Evolutionary conservation across 2,329 filamentous ascomycete genomes (phyloP), one percentile per base, ranked within the genome.

Genomic region (Fusarium luffae): DNA sequence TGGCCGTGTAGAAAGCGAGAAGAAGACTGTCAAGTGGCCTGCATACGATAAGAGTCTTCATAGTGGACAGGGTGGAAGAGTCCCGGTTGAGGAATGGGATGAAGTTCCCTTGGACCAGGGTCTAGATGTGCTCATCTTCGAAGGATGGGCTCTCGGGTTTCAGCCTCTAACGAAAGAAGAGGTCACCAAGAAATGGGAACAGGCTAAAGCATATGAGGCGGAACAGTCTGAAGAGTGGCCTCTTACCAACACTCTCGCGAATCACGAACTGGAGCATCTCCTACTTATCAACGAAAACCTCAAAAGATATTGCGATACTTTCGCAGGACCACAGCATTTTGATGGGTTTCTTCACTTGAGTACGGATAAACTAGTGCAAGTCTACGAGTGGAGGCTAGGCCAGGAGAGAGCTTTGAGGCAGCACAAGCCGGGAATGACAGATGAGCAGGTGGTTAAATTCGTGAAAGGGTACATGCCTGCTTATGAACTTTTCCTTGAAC

Each of bases 401-500:
- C 71, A 72, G 7, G 74, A 74, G 14, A 62, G 43, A 30, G 74
- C 66, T 7, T 30, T 75, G 12, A 58, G 72, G 16, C 41, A 59
- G 30, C 60, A 66, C 9, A 69, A 71, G 40, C 63, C 73, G 0
- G 71, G 71, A 7, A 75, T 76, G 72, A 62, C 68, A 8, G 72
- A 76, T n/a, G 61, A 73, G 27, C 66, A 70, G 11, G 71, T 74
- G 2, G 46, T 72, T 3, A 52, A 47, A 21, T 74, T 74, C 30
- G 74, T 76, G 10, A 63, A 68, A 50, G 74, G 74, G 4, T 76
- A 75, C 19, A 73, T 76, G 72, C 69, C 71, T 16, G 70, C 68
- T 4, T 75, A 76, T 10, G 74, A 76, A 16, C 49, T 75, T 2
- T 74, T 71, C 7, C 66, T 74, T 3, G 66, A 69, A 10, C 54